phyloP scores from a whole-genome alignment of 2,329 filamentous ascomycete genomes.

The Neocucurbitaria cava region DNA sequence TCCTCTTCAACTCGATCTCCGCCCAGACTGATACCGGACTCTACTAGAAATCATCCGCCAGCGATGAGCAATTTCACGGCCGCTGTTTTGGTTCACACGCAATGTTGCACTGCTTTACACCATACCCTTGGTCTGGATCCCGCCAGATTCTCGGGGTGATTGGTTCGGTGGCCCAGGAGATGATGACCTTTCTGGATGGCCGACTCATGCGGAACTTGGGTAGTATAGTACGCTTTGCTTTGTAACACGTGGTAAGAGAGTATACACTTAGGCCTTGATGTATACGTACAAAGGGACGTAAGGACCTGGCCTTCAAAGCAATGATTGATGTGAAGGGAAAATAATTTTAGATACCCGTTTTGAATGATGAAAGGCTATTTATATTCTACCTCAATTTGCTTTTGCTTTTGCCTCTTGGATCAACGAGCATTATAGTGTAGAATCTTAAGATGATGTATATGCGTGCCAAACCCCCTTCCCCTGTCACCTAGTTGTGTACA shows the following conservation, averaged over 20 bases:
- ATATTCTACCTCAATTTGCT: background rate
- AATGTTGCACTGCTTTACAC: too few species aligned
- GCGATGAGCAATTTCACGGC: slow-evolving; percentile 29
- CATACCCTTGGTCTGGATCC: background rate
- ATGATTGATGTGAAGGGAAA: slow-evolving; percentile 1
- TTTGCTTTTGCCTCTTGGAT: background rate
- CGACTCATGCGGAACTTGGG: slow-evolving; percentile 6
- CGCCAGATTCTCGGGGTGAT: background rate
- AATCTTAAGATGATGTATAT: too few species aligned
- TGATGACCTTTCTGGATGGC: slow-evolving; percentile 4
- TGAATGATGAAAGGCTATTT: background rate
- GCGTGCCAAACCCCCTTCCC: too few species aligned
- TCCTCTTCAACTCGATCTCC: slow-evolving; percentile 62
- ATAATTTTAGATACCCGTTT: slow-evolving; percentile 21
- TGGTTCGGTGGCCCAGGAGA: background rate
- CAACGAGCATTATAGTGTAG: too few species aligned
- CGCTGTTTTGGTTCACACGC: background rate
- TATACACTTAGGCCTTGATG: background rate
- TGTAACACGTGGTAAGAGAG: background rate
- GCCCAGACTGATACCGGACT: slow-evolving; percentile 59
- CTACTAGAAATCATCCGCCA: slow-evolving; percentile 56
- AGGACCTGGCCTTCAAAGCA: background rate
- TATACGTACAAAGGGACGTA: background rate
- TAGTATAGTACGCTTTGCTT: background rate
- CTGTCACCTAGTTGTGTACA: too few species aligned